Evolutionary conservation across 2,329 filamentous ascomycete species (phyloP), one percentile per base, ranked within the genome.

Genomic region (Neopestalotiopsis rosae): DNA sequence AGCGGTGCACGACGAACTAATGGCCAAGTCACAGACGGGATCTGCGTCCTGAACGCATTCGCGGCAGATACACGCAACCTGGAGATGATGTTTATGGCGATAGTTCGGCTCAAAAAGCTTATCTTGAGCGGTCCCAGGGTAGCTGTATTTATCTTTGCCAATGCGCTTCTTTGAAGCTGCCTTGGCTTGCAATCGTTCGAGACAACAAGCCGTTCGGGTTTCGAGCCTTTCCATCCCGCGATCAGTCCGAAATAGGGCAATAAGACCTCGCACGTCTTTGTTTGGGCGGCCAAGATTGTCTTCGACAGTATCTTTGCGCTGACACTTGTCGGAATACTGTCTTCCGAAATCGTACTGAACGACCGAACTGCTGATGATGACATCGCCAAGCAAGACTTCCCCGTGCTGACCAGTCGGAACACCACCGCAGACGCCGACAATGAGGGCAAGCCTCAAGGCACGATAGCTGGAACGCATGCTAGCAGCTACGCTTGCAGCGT

Each of bases 281-380:
- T 64, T 69, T 0, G 69, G 71, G 0, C 68, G 57, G 6, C 70
- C 70, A 1, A 76, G 67, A 6, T 28, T 69, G 28, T 76, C 71
- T 14, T 72, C 56, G 4, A 70, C 10, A 0, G 63, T 69, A 3
- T 68, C 57, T 62, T 76, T 76, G 0, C 66, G 49, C 3, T n/a
- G 12, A 66, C 76, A 75, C 0, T 61, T 57, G 13, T 69, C 67
- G 1, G 71, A 68, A 12, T 72, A 73, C 38, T 72, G 68, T 4
- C 71, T 38, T 4, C 76, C 74, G 9, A 73, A 69, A 28, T 76
- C 74, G 65, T 74, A 74, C n/a, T 75, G 72, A 2, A 74, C 63
- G 5, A 75, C 66, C 3, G n/a, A 24, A 5, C 69, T 71, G 66
- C 74, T 74, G 69, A 75, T 70, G 34, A 72, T 63, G 13, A 74